Conservation (phyloP, 1,284 basidiomycete genomes). For the Trametes sp. region DNA sequence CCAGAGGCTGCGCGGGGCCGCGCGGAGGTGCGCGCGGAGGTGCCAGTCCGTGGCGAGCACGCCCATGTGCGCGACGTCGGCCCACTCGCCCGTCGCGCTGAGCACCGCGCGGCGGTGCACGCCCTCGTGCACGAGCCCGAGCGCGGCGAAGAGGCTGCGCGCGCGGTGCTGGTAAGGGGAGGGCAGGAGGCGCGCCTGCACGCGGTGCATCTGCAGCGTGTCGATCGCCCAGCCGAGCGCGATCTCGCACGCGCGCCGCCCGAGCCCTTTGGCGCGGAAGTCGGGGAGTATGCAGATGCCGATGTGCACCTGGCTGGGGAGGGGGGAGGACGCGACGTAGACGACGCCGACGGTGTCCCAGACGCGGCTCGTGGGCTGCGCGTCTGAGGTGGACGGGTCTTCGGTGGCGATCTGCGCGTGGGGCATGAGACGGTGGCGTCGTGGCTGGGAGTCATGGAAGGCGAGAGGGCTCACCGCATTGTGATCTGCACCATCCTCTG, state of each 20-base stretch:
- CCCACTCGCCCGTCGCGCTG: conserved; percentile 56
- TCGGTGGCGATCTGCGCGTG: too few species aligned
- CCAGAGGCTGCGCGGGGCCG: conserved; percentile 54
- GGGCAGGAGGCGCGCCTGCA: conserved; percentile 40
- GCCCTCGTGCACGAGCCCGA: conserved; percentile 66
- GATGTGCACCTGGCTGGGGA: conserved; percentile 56
- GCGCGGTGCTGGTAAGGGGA: conserved; percentile 22
- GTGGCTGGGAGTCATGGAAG: too few species aligned
- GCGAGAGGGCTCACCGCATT: too few species aligned
- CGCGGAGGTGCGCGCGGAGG: conserved; percentile 38
- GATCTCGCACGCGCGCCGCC: conserved; percentile 51
- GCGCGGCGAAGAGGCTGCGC: conserved; percentile 33
- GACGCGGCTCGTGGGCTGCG: background rate
- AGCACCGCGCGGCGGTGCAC: conserved; percentile 58
- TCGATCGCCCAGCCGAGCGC: conserved; percentile 58
- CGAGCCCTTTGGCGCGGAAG: conserved; percentile 51
- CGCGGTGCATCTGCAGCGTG: conserved; percentile 57
- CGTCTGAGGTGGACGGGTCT: too few species aligned
- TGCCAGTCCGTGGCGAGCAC: conserved; percentile 71
- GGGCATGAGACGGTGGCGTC: too few species aligned
- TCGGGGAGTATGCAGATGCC: conserved; percentile 54
- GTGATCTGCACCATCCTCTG: too few species aligned
- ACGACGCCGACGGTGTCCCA: conserved; percentile 49
- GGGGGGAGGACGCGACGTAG: conserved; percentile 48
- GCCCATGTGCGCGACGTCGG: conserved; percentile 64